Evolutionary conservation across 1,139 yeast genomes (phyloP).

Genomic region (Pichia sp.): DNA sequence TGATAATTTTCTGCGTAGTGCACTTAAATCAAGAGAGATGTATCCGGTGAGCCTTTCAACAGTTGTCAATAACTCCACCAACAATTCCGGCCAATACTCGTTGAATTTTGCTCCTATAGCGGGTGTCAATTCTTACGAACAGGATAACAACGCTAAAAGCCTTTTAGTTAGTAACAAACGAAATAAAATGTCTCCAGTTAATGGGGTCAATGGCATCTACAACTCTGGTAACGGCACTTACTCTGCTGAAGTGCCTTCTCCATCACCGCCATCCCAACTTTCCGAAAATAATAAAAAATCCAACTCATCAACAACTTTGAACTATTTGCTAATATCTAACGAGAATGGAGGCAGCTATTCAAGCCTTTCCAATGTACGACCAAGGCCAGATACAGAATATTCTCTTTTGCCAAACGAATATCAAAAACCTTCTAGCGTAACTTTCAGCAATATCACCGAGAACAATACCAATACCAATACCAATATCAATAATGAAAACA

Average conservation of each 20-base stretch:
- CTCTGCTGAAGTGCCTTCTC: not conserved
- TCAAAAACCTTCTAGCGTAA: not conserved
- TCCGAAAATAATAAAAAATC: not conserved
- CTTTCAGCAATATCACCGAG: not conserved
- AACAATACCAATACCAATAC: not conserved
- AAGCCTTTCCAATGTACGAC: not conserved
- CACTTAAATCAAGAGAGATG: too few species aligned
- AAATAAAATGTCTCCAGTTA: not conserved
- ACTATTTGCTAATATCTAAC: not conserved
- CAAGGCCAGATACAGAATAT: not conserved
- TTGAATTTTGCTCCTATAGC: too few species aligned
- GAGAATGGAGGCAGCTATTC: not conserved
- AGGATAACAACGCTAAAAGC: too few species aligned
- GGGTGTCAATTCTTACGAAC: too few species aligned
- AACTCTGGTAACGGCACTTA: not conserved
- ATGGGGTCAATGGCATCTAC: not conserved
- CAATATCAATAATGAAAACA: not conserved
- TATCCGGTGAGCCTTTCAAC: too few species aligned
- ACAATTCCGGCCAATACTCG: too few species aligned
- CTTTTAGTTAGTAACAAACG: not conserved
- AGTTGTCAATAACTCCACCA: too few species aligned
- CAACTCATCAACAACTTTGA: not conserved
- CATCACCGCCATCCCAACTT: not conserved
- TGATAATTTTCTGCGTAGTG: too few species aligned
- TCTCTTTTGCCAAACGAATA: not conserved